Base-by-base conservation (phyloP, 73 alveolate species). In the Paramecium caudatum region DNA sequence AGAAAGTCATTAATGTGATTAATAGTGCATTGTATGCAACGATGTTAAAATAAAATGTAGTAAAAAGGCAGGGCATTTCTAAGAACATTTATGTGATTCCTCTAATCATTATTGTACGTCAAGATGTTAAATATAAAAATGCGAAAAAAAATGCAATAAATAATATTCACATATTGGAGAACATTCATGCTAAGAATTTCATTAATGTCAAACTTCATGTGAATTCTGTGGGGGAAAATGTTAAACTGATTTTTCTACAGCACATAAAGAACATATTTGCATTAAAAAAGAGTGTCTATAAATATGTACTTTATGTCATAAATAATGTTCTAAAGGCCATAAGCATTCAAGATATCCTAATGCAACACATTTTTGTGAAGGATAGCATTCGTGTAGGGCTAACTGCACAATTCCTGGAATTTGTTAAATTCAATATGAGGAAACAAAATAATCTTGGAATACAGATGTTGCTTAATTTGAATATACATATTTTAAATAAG, bases 61-160 rank as follows among this genome's bases (percentile, higher is more conserved):
- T 2, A 49, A 49, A 5, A 49, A 49, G 13, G 82, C 82, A n/a
- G 82, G 82, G 9, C 82, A 62, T 62, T 12, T n/a, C 30, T 27
- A 19, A 9, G 47, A 62, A 5, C 82, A 62, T 62, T 30, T 62
- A 12, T 62, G 82, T 30, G 6, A 21, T 13, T 10, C 1, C 1
- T 5, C 9, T 1, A 16, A 62, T 62, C 82, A 62, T 62, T 25
- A 21, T 25, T 62, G 82, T 12, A 62, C n/a, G 21, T 9, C 6
- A 8, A 7, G 16, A 62, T 62, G 82, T 30, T 4, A 25, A 5
- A 62, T 62, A 27, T 15, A 4, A 19, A 3, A 27, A 30, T 62
- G 82, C 30, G 6, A 7, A 5, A 2, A 5, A 2, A 62, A 62
- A 6, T 62, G 82, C 21, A 62, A 7, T 6, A 8, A 10, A 30